phyloP scores from a whole-genome alignment of 305 asterid species.

The Petunia hybrid region DNA sequence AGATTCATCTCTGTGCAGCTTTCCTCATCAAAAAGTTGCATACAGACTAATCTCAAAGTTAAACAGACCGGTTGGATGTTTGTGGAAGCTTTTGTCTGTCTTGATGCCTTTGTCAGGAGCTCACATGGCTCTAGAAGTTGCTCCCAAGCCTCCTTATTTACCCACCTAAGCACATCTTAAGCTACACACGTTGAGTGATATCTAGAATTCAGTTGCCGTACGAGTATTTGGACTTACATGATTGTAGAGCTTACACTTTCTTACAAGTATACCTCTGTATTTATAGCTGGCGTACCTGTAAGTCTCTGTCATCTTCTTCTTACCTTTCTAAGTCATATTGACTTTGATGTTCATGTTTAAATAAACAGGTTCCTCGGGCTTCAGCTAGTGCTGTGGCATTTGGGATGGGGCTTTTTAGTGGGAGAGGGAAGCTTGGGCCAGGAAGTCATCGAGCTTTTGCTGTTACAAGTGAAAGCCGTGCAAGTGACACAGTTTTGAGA shows the following conservation, averaged over 20 bases:
- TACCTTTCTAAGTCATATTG: slow-evolving; percentile 17
- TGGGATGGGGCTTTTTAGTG: slow-evolving; percentile 93
- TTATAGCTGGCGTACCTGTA: not conserved
- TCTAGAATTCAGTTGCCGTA: not conserved
- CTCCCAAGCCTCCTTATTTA: not conserved
- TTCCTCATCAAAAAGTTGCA: no score
- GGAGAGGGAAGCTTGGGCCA: slow-evolving; percentile 82
- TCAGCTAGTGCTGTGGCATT: slow-evolving; percentile 98
- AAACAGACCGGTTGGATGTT: not conserved
- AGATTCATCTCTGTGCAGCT: no score
- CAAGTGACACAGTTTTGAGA: slow-evolving; percentile 85
- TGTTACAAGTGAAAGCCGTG: slow-evolving; percentile 94
- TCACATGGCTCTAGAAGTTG: slow-evolving; percentile 11
- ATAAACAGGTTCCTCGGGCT: slow-evolving; percentile 80
- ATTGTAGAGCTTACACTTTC: not conserved
- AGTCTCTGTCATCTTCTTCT: not conserved
- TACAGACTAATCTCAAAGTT: not conserved
- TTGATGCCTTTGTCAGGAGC: not conserved
- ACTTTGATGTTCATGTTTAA: slow-evolving; percentile 1
- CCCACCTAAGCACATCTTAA: slow-evolving; percentile 4
- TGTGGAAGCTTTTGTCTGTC: slow-evolving; percentile 17
- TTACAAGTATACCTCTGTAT: not conserved
- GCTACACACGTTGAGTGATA: not conserved
- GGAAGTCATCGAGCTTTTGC: slow-evolving; percentile 92
- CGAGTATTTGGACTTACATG: not conserved